Base-by-base conservation (phyloP, 768 basidiomycete genomes). In the Coprinellus aureogranulatus region DNA sequence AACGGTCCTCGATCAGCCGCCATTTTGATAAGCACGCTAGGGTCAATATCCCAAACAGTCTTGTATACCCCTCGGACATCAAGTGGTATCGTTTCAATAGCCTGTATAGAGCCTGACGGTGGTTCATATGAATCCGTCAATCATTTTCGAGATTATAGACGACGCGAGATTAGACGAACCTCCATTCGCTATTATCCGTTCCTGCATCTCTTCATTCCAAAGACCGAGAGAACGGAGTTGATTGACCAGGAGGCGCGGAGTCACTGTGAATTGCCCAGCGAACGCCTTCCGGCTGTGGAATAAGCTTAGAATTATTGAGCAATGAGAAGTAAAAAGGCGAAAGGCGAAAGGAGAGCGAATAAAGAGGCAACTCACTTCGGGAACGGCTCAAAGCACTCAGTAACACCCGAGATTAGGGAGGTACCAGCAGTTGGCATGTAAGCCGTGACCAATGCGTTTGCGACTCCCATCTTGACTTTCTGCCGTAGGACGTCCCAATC, bases 341-440 rank as follows among this genome's bases (percentile, higher is more conserved):
- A 46, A 31, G n/a, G 57, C 20, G 50, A 54, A 49, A 39, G 51
- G 51, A n/a, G 37, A 39, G 5, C 25, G 68, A 55, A 37, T 5
- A 37, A 9, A 25, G 28, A 34, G 20, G 39, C n/a, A 14, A 69
- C 80, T 46, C 61, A 89, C 88, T 87, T 92, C 0, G 96, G 98
- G 74, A 98, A 99, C 1, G 97, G 94, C 75, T 99, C 97, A 72
- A 99, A 98, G 75, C 96, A 98, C 66, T 98, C 97, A 72, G 98
- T 99, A 80, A 90, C 90, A 42, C 97, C 97, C 51, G 98, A 81
- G 65, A 99, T 99, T 76, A 98, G 97, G 72, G 91, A 94, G 2
- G 97, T 99, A 23, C 94, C 96, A 1, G 97, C 97, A 30, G 97
- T 99, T 1, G 97, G 97, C 97, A 99, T 99, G n/a, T 96, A 96